These are phyloP conservation scores for Populus hybrid DNA, from an alignment of 441 rosid genomes.

Conservation along the genomic window DNA sequence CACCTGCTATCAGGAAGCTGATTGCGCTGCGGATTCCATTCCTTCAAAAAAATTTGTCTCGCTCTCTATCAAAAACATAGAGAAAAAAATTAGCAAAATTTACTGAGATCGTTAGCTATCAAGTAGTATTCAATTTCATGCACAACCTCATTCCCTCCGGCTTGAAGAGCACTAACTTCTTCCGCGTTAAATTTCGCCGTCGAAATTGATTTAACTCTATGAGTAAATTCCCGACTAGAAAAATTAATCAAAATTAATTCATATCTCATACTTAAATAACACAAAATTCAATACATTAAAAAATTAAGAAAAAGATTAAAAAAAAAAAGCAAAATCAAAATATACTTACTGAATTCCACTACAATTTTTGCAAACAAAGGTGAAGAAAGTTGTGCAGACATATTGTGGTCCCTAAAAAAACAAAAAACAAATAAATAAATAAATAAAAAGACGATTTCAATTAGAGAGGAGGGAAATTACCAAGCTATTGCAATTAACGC, in stretches of 20 bases:
- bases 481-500: constrained; percentile 82
- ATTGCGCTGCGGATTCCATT: constrained; percentile 65
- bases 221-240: constrained; percentile 84
- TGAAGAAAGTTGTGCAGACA: constrained; percentile 83
- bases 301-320: background rate
- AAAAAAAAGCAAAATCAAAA: background rate
- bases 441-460: background rate
- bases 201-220: constrained; percentile 84
- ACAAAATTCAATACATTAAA: background rate
- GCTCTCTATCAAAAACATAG: constrained; percentile 48
- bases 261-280: background rate
- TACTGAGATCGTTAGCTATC: background rate
- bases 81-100: background rate
- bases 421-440: background rate
- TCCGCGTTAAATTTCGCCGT: constrained; percentile 86
- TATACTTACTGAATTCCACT: constrained; percentile 81
- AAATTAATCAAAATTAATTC: constrained; percentile 11
- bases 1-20: constrained; percentile 86
- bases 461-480: constrained; percentile 27
- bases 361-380: constrained; percentile 86
- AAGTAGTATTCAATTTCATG: background rate
- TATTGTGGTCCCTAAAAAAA: constrained; percentile 85
- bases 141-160: constrained; percentile 84
- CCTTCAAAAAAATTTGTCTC: constrained; percentile 66
- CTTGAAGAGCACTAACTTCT: constrained; percentile 79